Conservation (phyloP, 2,329 filamentous ascomycete genomes). For the Fusarium citri region DNA sequence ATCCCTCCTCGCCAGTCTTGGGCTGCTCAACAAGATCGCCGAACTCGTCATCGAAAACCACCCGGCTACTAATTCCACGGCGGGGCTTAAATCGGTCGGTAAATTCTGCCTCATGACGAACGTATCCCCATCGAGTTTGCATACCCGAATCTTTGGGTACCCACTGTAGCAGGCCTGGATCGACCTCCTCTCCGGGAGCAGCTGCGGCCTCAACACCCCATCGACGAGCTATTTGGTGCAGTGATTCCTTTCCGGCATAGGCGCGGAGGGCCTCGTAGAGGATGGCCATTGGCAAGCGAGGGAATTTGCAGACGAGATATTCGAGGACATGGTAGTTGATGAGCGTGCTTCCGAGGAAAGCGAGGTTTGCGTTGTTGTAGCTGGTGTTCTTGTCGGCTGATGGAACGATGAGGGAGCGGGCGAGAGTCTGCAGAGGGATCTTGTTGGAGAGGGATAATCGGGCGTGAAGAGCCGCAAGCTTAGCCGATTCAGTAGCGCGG, state of each 20-base stretch:
- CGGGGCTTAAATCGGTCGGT: constrained; percentile 61
- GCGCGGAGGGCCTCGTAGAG: constrained; percentile 87
- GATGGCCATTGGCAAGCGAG: constrained; percentile 89
- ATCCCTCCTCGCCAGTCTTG: constrained; percentile 45
- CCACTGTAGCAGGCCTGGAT: constrained; percentile 91
- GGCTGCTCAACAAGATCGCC: constrained; percentile 66
- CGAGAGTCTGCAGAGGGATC: constrained; percentile 87
- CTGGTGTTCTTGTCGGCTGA: constrained; percentile 82
- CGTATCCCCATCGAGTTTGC: constrained; percentile 63
- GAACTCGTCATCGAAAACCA: constrained; percentile 87
- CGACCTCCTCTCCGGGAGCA: constrained; percentile 88
- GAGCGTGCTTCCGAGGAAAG: constrained; percentile 83
- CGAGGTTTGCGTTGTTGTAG: constrained; percentile 91
- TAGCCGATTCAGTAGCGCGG: constrained; percentile 78
- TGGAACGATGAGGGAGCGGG: constrained; percentile 84
- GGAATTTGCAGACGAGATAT: constrained; percentile 88
- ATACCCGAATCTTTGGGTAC: constrained; percentile 60
- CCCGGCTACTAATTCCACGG: constrained; percentile 78
- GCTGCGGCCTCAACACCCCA: constrained; percentile 95
- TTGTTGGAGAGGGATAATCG: constrained; percentile 84
- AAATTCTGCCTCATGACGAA: constrained; percentile 62
- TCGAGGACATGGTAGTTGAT: constrained; percentile 91
- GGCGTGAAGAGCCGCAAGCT: constrained; percentile 92
- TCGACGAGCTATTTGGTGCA: constrained; percentile 79
- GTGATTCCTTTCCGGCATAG: constrained; percentile 80